Evolutionary conservation across 768 basidiomycete genomes (phyloP).

Genomic region (Lactarius indigo): DNA sequence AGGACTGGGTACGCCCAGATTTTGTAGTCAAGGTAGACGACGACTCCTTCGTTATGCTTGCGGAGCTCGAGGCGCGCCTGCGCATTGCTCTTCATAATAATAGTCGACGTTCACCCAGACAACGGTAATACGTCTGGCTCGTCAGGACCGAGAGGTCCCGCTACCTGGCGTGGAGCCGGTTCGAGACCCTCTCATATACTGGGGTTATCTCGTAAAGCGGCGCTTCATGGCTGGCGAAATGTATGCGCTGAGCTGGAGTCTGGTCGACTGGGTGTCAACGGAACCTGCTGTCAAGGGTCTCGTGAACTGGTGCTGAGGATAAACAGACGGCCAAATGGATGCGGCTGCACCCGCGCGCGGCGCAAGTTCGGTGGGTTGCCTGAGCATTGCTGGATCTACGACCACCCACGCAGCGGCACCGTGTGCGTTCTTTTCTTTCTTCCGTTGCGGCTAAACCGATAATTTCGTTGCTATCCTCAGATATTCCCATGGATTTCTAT

Average conservation of each 20-base stretch:
- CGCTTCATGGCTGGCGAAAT: slow-evolving; percentile 94
- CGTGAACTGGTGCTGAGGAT: slow-evolving; percentile 83
- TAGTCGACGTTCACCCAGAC: neutral
- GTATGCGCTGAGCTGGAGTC: slow-evolving; percentile 84
- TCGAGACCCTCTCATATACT: slow-evolving; percentile 74
- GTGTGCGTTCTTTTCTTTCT: slow-evolving; percentile 54
- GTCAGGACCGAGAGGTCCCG: neutral
- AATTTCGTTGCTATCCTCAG: slow-evolving; percentile 36
- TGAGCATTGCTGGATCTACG: slow-evolving; percentile 97
- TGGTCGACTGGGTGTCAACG: slow-evolving; percentile 83
- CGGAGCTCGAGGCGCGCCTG: slow-evolving; percentile 88
- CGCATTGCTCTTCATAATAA: slow-evolving; percentile 70
- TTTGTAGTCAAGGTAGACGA: slow-evolving; percentile 94
- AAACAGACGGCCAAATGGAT: slow-evolving; percentile 95
- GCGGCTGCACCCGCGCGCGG: slow-evolving; percentile 72
- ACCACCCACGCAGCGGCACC: slow-evolving; percentile 91
- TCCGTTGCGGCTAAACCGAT: neutral
- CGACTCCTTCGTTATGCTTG: slow-evolving; percentile 92
- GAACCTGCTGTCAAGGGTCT: slow-evolving; percentile 64
- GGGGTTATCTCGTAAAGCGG: slow-evolving; percentile 90
- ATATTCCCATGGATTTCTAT: slow-evolving; percentile 93
- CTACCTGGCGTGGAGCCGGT: slow-evolving; percentile 19
- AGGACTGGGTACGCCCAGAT: slow-evolving; percentile 81
- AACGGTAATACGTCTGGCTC: neutral
- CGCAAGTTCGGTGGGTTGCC: slow-evolving; percentile 84